Conservation (phyloP, 306 rosid species). For the Arachis stenosperma region DNA sequence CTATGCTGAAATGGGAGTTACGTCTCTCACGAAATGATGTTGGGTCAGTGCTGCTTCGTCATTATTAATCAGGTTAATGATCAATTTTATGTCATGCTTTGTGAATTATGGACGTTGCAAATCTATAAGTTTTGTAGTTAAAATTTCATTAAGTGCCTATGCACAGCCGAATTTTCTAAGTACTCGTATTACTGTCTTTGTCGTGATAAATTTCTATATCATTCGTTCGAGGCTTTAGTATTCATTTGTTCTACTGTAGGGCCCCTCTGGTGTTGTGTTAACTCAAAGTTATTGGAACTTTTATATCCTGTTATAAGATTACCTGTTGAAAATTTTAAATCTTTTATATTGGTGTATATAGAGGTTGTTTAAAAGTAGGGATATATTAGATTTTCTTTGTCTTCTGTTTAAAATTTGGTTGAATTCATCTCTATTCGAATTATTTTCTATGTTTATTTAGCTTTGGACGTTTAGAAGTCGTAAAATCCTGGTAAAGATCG, state of each 20-base stretch:
- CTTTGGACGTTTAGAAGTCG: neutral
- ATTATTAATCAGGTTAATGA: neutral
- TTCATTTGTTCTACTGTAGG: neutral
- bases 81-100: neutral
- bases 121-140: neutral
- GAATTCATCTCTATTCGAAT: neutral
- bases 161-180: conserved; percentile 12
- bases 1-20: neutral
- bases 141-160: neutral
- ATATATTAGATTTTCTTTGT: neutral
- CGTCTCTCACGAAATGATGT: neutral
- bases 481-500: neutral
- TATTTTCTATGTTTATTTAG: neutral
- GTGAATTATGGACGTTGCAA: conserved; percentile 10
- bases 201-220: neutral
- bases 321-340: neutral
- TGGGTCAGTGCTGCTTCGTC: neutral
- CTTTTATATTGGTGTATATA: neutral
- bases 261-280: neutral
- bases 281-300: neutral
- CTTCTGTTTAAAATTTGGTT: neutral
- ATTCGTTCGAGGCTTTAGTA: neutral
- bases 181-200: neutral
- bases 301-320: neutral
- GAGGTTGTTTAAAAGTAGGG: neutral